These are phyloP conservation scores for Mortierella sp. DNA, from an alignment of 371 early-diverging fungal genomes.

Conservation along the genomic window DNA sequence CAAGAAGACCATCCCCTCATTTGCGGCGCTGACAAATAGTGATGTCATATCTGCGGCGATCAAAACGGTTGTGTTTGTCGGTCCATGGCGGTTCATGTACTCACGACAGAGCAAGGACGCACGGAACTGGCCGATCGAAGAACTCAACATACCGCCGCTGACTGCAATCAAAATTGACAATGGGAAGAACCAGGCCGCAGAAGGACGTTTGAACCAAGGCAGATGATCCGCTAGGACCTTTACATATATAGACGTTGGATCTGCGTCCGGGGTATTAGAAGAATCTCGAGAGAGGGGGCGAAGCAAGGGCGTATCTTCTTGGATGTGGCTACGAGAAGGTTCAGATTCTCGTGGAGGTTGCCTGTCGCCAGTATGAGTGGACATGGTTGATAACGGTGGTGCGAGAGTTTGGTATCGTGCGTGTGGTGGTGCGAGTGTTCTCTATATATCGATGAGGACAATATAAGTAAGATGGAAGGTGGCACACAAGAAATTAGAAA, in stretches of 20 bases:
- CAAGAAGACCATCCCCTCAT: background rate
- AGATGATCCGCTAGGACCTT: conserved; percentile 24
- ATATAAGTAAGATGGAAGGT: background rate
- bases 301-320: conserved; percentile 10
- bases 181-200: conserved; percentile 36
- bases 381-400: too few relatives aligned
- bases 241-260: conserved; percentile 31
- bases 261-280: background rate
- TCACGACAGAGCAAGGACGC: conserved; percentile 30
- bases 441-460: too few relatives aligned
- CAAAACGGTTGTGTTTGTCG: conserved; percentile 19
- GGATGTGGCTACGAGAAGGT: background rate
- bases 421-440: too few relatives aligned
- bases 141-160: conserved; percentile 36
- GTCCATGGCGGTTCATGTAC: conserved; percentile 30
- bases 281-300: background rate
- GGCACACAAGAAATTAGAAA: background rate
- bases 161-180: conserved; percentile 12
- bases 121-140: conserved; percentile 32
- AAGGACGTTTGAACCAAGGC: conserved; percentile 47
- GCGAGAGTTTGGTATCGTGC: too few relatives aligned
- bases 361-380: background rate
- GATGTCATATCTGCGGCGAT: background rate
- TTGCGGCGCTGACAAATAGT: background rate
- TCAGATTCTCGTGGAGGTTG: too few relatives aligned